Base-by-base conservation (phyloP, 805 yeast genomes). In the Zygosaccharomyces bisporus region DNA sequence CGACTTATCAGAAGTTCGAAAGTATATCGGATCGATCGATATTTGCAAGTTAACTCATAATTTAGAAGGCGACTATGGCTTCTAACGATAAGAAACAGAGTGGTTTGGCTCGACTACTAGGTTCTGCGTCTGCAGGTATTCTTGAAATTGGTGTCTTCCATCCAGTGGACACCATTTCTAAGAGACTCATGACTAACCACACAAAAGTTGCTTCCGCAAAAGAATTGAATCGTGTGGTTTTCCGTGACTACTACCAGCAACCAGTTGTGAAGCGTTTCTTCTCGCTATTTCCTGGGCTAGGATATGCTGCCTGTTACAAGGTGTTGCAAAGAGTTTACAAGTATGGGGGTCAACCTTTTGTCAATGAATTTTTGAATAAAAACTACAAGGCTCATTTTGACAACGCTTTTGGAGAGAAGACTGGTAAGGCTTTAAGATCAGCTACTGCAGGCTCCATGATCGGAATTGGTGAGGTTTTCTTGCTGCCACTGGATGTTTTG, bases 281-380 rank as follows among this genome's bases (percentile, higher is more conserved):
- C 53, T 83, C 97, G 8, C 75, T 93, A 52, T 93, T 93, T 73
- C 99, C 99, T 14, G 99, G 99, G 66, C 77, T 93, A 52, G 98
- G 98, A 19, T 93, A 93, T 64, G 99, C 99, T 51, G 98, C 99
- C 37, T 86, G 89, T 54, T 93, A 93, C 76, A 93, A 93, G 70
- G 84, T 93, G 56, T 73, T 91, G 56, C 99, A 93, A 72, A 81
- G 99, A 73, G 97, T 93, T 44, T 93, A 93, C 79, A 93, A 93
- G 71, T 93, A 93, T 67, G 98, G 99, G 63, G 99, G 99, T 41
- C 99, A 93, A 73, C 99, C 99, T 38, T 90, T 88, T 63, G 99
- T 91, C 52, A 93, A 93, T 64, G 99, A 93, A 70, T 87, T 81
- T 63, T 75, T 93, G 64, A 78, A 85, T 58, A 74, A 75, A 54